Evolutionary conservation across 345 rosid species (phyloP), one percentile per base, ranked within the genome.

Genomic region (Luvunga scandens): DNA sequence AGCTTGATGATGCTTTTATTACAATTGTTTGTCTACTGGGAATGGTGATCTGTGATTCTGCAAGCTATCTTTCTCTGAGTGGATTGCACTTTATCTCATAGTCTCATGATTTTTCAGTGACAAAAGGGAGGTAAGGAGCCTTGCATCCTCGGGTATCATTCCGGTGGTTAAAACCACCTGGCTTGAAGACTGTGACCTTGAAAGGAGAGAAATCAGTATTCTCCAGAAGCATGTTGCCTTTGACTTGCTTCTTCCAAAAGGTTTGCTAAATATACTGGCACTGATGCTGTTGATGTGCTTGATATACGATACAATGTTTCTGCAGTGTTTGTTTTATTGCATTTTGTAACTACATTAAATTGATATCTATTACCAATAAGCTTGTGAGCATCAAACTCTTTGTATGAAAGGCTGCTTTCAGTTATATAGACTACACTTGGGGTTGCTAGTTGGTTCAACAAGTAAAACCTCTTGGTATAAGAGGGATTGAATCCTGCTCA

Each of bases 171-270:
- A 86, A 82, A 79, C 87, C 75, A 85, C 80, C 66, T 96, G 99
- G 99, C 97, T 96, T 83, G 94, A 94, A 87, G 99, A 94, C 76
- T 94, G 99, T 85, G 86, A 85, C 80, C 85, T 84, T 71, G 88
- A 87, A 85, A 89, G 83, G 89, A 92, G 84, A 85, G 97, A 94
- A 88, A 62, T 92, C n/a, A 90, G 89, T 81, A 86, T 94, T 79
- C 82, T 77, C 38, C 83, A 63, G 57, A 84, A 83, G 81, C 97
- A 96, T 87, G 59, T 86, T 77, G 99, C 98, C 31, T 75, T 84
- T 81, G 90, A 90, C 79, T 79, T 94, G 75, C 91, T 94, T 77
- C 87, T 88, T 82, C 97, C 97, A 36, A 92, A 90, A 92, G 97
- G 99, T 93, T 84, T 87, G 84, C 56, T 62, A 71, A 72, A 59